Base-by-base conservation (phyloP, 208 protist genomes). In the Leishmania major region DNA sequence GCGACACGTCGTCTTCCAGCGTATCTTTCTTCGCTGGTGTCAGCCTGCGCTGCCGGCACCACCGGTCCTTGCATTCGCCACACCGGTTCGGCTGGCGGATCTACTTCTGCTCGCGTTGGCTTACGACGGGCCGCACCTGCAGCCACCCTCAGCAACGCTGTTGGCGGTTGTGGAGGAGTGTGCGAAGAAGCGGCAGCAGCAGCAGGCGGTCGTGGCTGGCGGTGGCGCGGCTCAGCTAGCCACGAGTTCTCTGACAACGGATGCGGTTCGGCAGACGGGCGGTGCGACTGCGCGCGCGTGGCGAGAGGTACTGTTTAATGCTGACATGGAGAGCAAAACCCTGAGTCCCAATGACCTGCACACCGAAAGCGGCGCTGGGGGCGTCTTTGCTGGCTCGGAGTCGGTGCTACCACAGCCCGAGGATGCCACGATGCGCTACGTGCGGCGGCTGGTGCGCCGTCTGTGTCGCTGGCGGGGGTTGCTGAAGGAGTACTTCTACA, bases 401-500 rank as follows among this genome's bases (percentile, higher is more conserved):
- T 74, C 70, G 10, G 60, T 11, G 60, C 13, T 73, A 31, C 80
- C 74, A 66, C 35, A 82, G 15, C 80, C 82, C 25, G 67, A 35
- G 62, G 17, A 28, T 72, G 83, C 76, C 11, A 86, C 81, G 37
- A 67, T 74, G 37, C 82, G 78, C 40, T 89, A 89, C 73, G 85
- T 94, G 8, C 75, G 78, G 13, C 89, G 88, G 45, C 83, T 96
- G 51, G 83, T 88, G 40, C 84, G 90, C 13, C 87, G 87, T 15
- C 90, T 97, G 5, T 74, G 82, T 22, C 76, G 75, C 37, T 96
- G 92, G 92, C 88, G 93, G 3, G 83, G 80, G 6, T 92, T 97
- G 92, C 83, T 97, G 78, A 79, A 85, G 80, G 92, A 97, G 84
- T 97, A 97, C 85, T 97, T 95, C 75, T 86, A 81, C 31, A 85